Percentiles rank a stretch among this genome's conserved stretches.
phyloP scores from a whole-genome alignment of 139 green algal genomes.

The Chlamydomonas incerta region DNA sequence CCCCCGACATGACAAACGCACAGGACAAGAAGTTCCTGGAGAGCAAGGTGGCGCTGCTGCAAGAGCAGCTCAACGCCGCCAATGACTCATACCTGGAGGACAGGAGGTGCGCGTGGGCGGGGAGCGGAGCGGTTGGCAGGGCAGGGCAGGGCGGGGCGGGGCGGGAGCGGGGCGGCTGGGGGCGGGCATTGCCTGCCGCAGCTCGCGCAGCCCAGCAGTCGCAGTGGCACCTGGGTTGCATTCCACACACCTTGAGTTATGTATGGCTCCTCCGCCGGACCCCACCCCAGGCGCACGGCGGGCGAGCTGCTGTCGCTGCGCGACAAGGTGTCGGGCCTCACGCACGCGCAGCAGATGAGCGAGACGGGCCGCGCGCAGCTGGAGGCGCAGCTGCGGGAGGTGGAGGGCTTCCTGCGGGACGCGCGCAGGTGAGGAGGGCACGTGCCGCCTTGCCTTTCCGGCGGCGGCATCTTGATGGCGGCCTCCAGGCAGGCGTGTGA shows the following conservation, averaged over 20 bases:
- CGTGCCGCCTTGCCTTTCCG: too few relatives aligned
- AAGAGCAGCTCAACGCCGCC: constrained; percentile 47
- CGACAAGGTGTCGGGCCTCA: constrained; percentile 32
- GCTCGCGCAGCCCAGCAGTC: too few relatives aligned
- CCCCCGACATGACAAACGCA: too few relatives aligned
- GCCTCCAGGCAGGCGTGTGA: too few relatives aligned
- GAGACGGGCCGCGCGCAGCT: not conserved
- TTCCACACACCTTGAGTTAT: too few relatives aligned
- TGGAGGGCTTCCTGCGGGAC: constrained; percentile 52
- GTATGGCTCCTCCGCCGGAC: too few relatives aligned
- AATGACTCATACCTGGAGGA: constrained; percentile 14
- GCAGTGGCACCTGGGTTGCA: too few relatives aligned
- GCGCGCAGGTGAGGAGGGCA: constrained; percentile 34
- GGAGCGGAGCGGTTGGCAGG: not conserved
- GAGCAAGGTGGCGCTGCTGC: constrained; percentile 43
- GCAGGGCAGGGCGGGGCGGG: too few relatives aligned
- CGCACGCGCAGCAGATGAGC: constrained; percentile 34
- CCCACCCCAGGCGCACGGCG: constrained; percentile 2
- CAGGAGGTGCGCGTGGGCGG: not conserved
- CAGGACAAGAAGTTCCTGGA: constrained; percentile 45
- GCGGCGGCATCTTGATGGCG: too few relatives aligned
- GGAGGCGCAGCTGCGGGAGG: constrained; percentile 32
- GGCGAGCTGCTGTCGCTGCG: constrained; percentile 48
- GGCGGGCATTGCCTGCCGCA: too few relatives aligned
- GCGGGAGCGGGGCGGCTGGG: not conserved